Conservation (phyloP, 768 basidiomycete genomes). For the Lactarius akahatsu region DNA sequence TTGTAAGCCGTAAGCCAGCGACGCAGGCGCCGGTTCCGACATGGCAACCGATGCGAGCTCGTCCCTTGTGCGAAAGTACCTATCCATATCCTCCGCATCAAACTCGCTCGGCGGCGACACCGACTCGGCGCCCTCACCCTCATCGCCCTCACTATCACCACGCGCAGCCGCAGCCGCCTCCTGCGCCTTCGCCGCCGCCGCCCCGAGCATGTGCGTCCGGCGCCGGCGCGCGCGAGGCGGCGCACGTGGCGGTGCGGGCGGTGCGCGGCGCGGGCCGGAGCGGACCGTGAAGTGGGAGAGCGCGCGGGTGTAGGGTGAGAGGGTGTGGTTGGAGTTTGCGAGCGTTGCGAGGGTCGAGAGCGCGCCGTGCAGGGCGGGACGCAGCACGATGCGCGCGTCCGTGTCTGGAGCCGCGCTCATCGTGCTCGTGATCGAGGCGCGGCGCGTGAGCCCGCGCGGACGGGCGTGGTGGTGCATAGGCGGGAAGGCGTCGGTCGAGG, state of each 20-base stretch:
- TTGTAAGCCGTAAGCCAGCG: not conserved
- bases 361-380: constrained; percentile 65
- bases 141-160: not conserved
- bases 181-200: constrained; percentile 6
- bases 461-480: not conserved
- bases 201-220: constrained; percentile 49
- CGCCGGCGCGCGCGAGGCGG: constrained; percentile 75
- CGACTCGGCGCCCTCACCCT: constrained; percentile 6
- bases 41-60: constrained; percentile 23
- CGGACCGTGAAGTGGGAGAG: constrained; percentile 91
- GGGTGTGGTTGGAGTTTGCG: constrained; percentile 85
- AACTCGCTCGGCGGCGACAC: constrained; percentile 46
- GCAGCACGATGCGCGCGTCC: constrained; percentile 51
- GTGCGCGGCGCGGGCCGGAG: constrained; percentile 65
- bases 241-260: constrained; percentile 45
- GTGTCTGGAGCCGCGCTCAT: constrained; percentile 39
- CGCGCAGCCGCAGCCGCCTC: constrained; percentile 22
- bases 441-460: constrained; percentile 31
- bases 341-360: constrained; percentile 86
- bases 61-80: constrained; percentile 56
- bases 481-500: constrained; percentile 38
- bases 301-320: constrained; percentile 90
- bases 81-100: constrained; percentile 69
- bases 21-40: not conserved
- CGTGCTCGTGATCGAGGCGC: constrained; percentile 40